Evolutionary conservation across 495 filamentous ascomycete species (phyloP), one percentile per base, ranked within the genome.

Genomic region (Letharia columbiana): DNA sequence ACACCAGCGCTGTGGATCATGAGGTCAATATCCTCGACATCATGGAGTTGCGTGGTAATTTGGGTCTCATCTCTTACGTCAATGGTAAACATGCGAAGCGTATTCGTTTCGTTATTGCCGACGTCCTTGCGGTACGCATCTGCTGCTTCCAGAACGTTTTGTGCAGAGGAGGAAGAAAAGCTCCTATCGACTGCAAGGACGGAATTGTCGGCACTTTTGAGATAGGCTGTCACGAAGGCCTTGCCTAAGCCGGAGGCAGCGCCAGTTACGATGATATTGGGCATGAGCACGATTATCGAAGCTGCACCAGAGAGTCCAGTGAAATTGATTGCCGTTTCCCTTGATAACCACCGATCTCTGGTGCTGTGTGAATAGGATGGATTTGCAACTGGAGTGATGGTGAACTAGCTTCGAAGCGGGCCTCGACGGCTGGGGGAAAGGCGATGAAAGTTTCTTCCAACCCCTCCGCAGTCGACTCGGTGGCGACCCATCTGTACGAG

Each of bases 191-290:
- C 37, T 12, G 64, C 64, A n/a, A 66, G 4, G 37, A 66, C 58
- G 20, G 59, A 1, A 9, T 66, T 54, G 2, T 35, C 20, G 18
- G 56, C 15, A 40, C 41, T 4, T 28, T 20, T 10, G 17, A 66
- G 42, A 18, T 44, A 61, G 6, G 12, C 28, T 47, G 20, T 35
- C 42, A 61, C 64, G 28, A 66, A 61, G 1, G 57, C 64, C n/a
- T 66, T 66, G 31, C 64, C 64, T 23, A 66, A 35, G 45, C 57
- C 57, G 1, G 58, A 66, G 7, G 45, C 44, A n/a, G 64, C 64
- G 18, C 64, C 64, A 1, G 47, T 44, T 2, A 66, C 11, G 28
- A 66, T 33, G 4, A 66, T 66, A 31, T 42, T 66, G 8, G 52
- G 63, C 63, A 65, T 65, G 37, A 45, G 33, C 0, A 3, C 1